A percentile compares a stretch with the other conserved stretches of the same genome.
Evolutionary conservation across 257 asterid genomes (phyloP).

Genomic region (Nicotiana paniculata): DNA sequence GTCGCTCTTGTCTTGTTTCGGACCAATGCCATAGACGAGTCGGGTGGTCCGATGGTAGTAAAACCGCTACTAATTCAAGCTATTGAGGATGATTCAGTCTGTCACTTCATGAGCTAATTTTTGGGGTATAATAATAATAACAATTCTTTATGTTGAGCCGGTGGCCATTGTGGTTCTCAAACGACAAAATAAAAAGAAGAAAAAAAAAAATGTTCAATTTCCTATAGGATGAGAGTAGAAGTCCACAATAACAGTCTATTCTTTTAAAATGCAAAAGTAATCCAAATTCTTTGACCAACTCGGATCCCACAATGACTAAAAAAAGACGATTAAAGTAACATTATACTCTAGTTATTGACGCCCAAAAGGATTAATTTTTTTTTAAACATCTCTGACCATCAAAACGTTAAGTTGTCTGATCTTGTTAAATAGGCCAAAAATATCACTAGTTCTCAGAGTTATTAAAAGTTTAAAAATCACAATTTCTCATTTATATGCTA

Average conservation of each 20-base stretch:
- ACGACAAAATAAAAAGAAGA: background rate
- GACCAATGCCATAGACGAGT: too few species aligned
- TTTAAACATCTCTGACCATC: background rate
- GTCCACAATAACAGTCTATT: background rate
- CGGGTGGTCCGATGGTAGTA: too few species aligned
- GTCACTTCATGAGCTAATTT: too few species aligned
- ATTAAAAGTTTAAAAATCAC: too few species aligned
- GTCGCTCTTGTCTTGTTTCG: too few species aligned
- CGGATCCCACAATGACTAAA: background rate
- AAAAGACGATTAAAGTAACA: too few species aligned
- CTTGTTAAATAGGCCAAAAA: background rate
- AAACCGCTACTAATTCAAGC: too few species aligned
- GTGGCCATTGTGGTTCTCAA: background rate
- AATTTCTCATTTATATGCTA: too few species aligned
- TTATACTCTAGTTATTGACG: background rate
- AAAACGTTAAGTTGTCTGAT: background rate
- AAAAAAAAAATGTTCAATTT: background rate
- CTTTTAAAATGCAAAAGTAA: background rate
- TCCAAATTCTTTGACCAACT: background rate
- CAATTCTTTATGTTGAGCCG: too few species aligned
- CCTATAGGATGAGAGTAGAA: background rate
- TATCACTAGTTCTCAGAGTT: background rate
- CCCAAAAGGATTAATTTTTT: background rate
- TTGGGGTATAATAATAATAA: too few species aligned
- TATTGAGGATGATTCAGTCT: too few species aligned